phyloP scores from a whole-genome alignment of 148 eudicot species.

The Vaccinium macrocarpon region DNA sequence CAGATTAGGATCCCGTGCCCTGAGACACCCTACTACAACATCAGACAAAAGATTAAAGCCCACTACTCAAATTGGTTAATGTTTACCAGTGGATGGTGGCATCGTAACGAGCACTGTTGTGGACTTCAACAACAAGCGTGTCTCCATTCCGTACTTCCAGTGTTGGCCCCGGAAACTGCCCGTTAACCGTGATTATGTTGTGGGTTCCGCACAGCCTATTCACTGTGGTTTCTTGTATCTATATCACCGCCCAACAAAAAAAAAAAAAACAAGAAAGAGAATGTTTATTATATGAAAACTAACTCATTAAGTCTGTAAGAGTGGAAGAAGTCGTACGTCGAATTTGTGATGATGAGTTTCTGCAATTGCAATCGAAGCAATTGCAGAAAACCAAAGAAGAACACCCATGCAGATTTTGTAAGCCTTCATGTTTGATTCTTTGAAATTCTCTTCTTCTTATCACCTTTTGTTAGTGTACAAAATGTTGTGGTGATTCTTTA shows the following conservation, averaged over 20 bases:
- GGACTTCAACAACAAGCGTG: conserved; percentile 56
- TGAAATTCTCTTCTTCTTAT: conserved; percentile 11
- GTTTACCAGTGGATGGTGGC: conserved; percentile 83
- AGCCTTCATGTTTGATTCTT: conserved; percentile 29
- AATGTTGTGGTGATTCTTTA: not conserved
- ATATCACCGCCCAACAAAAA: conserved; percentile 11
- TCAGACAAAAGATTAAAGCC: not conserved
- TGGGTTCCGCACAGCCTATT: conserved; percentile 69
- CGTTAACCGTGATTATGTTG: conserved; percentile 69
- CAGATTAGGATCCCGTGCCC: not conserved
- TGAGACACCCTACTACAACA: not conserved
- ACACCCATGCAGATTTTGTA: conserved; percentile 18
- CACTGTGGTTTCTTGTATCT: conserved; percentile 67
- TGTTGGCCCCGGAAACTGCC: conserved; percentile 89
- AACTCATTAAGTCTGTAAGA: not conserved
- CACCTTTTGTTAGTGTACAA: not conserved
- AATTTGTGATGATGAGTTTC: conserved; percentile 61
- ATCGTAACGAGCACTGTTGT: conserved; percentile 63
- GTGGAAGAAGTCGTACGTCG: conserved; percentile 40
- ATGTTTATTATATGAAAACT: not conserved
- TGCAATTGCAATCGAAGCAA: conserved; percentile 43
- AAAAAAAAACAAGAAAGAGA: not conserved
- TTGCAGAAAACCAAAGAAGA: conserved; percentile 28
- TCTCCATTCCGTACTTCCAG: conserved; percentile 70
- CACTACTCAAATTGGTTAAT: not conserved